Evolutionary conservation across 345 rosid genomes (phyloP), one percentile per base, ranked within the genome.

Genomic region (Brassica incana): DNA sequence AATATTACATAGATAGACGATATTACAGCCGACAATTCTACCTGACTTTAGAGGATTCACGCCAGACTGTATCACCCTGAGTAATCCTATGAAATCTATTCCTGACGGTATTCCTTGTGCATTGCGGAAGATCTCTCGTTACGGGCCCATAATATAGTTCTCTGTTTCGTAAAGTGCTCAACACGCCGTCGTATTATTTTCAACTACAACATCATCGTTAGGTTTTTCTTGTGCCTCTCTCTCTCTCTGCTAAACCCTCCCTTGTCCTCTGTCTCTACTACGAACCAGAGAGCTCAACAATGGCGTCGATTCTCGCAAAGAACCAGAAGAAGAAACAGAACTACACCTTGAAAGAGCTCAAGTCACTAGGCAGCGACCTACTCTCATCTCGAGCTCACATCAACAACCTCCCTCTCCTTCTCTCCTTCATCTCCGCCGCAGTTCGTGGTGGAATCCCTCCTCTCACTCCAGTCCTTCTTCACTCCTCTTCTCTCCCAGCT

Each of bases 391-490:
- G 91, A 38, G 54, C 90, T 23, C 90, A 91, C 83, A 79, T 95
- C 71, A 91, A 91, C 77, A 91, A 91, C 77, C 88, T 93, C 59
- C 96, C 99, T 52, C 69, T 86, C 78, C 92, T 95, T 52, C 90
- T 95, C 83, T 67, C 86, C 15, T 87, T 82, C 87, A n/a, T 95
- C 48, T 33, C 89, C 93, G 62, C 92, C 99, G 71, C 89, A 84
- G 23, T 82, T 83, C 79, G 85, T 83, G 8, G 86, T 95, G 0
- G 98, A 95, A 74, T 88, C 98, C 0, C 87, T 95, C 77, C 97
- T 95, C 84, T 88, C 96, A 9, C 91, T 95, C 62, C 99, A 93
- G 63, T 88, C 99, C 25, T 95, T 95, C 82, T 95, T 90, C 88
- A 83, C 90, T 4, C 90, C 98, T 18, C 83, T 95, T 23, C 91